Base-by-base conservation (phyloP, 2,329 filamentous ascomycete genomes). In the Hypoxylon rubiginosum region DNA sequence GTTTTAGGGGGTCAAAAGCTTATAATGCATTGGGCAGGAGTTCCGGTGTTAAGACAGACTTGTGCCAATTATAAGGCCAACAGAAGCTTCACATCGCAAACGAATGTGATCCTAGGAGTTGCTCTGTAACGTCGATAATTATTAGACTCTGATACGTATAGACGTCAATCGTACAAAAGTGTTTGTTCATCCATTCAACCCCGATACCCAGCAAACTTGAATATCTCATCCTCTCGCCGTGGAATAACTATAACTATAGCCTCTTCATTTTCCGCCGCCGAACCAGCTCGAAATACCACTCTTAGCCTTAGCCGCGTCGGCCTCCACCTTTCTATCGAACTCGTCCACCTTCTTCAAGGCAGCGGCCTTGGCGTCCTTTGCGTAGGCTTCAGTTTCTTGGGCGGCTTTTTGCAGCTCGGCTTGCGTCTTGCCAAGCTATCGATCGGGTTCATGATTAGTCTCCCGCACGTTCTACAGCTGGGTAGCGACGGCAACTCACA, bases 281-380 rank as follows among this genome's bases (percentile, higher is more conserved):
- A 97, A 97, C 94, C 94, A 97, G 78, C 91, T 88, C 45, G 91
- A 92, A 74, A 97, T 80, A 69, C 91, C 91, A 74, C 89, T 88
- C 89, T 97, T 97, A 48, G 93, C 92, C 84, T 97, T 91, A 55
- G 89, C 81, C 3, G 93, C 89, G 71, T 90, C 89, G 71, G 92
- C 84, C 83, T 94, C 92, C 56, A 97, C 91, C 71, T 89, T 94
- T 74, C 89, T 88, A 82, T 97, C 94, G 74, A 94, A 90, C 79
- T 91, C 88, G 80, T 97, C 91, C 55, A 96, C 88, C 75, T 93
- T 92, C 77, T 90, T 88, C 73, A 91, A 80, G 32, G 90, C 82
- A 66, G 90, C 85, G 43, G 89, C 86, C 71, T 91, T 86, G 64
- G 87, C 82, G 19, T 91, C 87, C 76, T 90, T 88, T 51, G 86